Conservation (phyloP, 2,329 filamentous ascomycete genomes). For the Blastomyces gilchristii region DNA sequence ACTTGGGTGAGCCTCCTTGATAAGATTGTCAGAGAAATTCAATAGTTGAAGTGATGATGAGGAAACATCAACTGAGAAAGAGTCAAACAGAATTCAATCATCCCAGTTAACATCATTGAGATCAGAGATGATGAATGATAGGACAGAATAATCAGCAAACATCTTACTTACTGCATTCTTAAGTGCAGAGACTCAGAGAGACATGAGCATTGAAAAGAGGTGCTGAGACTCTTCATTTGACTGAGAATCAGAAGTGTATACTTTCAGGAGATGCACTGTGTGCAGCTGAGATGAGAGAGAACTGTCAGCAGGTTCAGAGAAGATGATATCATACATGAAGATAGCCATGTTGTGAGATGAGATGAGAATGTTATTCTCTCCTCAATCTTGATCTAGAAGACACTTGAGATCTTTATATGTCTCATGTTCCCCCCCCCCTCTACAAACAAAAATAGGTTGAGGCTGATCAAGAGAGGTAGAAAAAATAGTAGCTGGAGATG, state of each 20-base stretch:
- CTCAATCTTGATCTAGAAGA: too few species aligned
- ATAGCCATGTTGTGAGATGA: not conserved
- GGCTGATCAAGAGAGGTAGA: too few species aligned
- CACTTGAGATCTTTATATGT: too few species aligned
- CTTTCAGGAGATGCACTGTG: not conserved
- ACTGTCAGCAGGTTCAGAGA: not conserved
- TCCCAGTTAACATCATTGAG: not conserved
- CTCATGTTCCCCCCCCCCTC: too few species aligned
- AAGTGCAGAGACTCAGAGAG: not conserved
- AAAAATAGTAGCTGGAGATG: too few species aligned
- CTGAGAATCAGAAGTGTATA: not conserved
- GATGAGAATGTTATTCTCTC: too few species aligned
- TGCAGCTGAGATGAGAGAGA: not conserved
- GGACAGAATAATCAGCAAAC: not conserved
- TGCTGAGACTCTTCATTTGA: not conserved
- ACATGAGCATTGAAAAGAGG: not conserved
- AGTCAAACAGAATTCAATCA: not conserved
- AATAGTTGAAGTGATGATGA: not conserved
- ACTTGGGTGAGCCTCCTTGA: not conserved
- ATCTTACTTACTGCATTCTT: not conserved
- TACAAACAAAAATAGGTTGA: too few species aligned
- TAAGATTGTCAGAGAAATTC: not conserved
- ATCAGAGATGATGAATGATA: not conserved
- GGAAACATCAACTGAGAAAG: not conserved
- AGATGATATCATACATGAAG: not conserved